phyloP scores from a whole-genome alignment of 1,139 yeast genomes.

The Casaregolazyma suthepensis region DNA sequence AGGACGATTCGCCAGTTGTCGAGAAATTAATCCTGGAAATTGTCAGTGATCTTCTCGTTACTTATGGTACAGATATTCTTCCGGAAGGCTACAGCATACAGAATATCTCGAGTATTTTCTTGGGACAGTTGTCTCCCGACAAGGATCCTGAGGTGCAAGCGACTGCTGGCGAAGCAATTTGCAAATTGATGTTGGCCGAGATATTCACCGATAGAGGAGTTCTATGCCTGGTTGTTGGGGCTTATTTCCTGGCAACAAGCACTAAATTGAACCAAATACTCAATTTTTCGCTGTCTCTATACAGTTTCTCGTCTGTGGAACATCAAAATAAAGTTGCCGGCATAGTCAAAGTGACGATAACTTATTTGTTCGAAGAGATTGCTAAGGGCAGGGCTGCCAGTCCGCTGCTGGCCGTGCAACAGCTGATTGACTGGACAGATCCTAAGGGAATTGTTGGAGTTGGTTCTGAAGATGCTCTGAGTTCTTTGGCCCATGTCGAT shows the following conservation, averaged over 20 bases:
- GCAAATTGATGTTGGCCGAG: constrained; percentile 76
- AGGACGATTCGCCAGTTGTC: constrained; percentile 50
- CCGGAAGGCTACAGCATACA: constrained; percentile 61
- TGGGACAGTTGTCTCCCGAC: constrained; percentile 43
- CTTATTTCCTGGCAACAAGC: constrained; percentile 72
- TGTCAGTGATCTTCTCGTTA: constrained; percentile 71
- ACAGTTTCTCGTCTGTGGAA: constrained; percentile 67
- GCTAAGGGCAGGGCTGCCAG: constrained; percentile 39
- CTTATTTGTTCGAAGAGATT: constrained; percentile 26
- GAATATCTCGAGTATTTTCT: constrained; percentile 59
- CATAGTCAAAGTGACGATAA: constrained; percentile 17
- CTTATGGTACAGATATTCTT: constrained; percentile 65
- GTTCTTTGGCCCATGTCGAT: constrained; percentile 50
- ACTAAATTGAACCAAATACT: constrained; percentile 72
- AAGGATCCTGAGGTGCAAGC: constrained; percentile 67
- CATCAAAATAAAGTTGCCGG: constrained; percentile 66
- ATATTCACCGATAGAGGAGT: constrained; percentile 64
- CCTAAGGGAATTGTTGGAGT: constrained; percentile 59
- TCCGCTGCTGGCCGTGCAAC: constrained; percentile 64
- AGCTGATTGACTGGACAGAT: constrained; percentile 80
- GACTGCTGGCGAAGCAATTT: constrained; percentile 78
- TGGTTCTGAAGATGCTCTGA: constrained; percentile 35
- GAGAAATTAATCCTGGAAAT: constrained; percentile 60
- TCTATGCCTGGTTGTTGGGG: constrained; percentile 62
- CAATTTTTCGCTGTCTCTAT: constrained; percentile 85